Evolutionary conservation across 306 rosid genomes (phyloP).

Genomic region (Sophora flavescens): DNA sequence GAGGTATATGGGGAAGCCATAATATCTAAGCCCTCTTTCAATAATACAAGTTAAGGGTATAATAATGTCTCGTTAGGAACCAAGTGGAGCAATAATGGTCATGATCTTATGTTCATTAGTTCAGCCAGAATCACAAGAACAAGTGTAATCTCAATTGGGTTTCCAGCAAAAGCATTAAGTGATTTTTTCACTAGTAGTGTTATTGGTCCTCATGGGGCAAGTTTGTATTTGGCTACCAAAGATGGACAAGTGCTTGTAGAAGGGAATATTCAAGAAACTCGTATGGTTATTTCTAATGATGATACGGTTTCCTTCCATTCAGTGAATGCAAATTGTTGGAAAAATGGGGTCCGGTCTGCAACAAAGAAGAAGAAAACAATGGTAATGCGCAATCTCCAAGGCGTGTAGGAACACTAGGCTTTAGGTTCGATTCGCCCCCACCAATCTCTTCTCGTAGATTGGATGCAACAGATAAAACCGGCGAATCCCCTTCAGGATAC

Average conservation of each 20-base stretch:
- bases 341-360: too few relatives aligned
- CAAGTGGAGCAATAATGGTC: constrained; percentile 45
- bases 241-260: constrained; percentile 54
- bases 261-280: constrained; percentile 43
- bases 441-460: too few relatives aligned
- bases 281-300: constrained; percentile 39
- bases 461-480: too few relatives aligned
- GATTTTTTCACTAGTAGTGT: constrained; percentile 33
- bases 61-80: constrained; percentile 47
- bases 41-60: constrained; percentile 40
- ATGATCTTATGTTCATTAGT: constrained; percentile 46
- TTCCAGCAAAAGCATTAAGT: constrained; percentile 41
- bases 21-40: constrained; percentile 22
- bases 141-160: constrained; percentile 57
- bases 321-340: constrained; percentile 46
- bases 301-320: constrained; percentile 40
- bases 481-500: too few relatives aligned
- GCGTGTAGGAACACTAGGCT: too few relatives aligned
- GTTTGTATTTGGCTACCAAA: constrained; percentile 51
- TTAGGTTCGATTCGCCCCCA: too few relatives aligned
- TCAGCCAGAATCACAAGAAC: constrained; percentile 49
- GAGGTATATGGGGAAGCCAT: constrained; percentile 51
- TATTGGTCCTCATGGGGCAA: constrained; percentile 42
- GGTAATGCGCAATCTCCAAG: too few relatives aligned
- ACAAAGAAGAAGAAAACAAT: too few relatives aligned